Evolutionary conservation across 2,329 filamentous ascomycete genomes (phyloP), one percentile per base, ranked within the genome.

Genomic region (Lachnellula willkommii): DNA sequence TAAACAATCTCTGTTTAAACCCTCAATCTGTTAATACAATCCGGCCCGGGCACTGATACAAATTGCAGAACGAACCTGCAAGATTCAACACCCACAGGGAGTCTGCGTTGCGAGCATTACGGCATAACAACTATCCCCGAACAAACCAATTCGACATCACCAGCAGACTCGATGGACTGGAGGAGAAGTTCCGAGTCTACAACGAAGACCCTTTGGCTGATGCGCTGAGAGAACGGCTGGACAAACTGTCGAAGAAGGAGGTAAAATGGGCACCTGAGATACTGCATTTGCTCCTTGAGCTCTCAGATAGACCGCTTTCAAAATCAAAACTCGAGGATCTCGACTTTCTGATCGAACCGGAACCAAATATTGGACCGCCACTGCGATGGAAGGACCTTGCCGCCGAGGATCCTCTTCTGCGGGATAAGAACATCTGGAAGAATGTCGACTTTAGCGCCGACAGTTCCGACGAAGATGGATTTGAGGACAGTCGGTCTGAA

Each of bases 121-220:
- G 79, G 50, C 72, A 79, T 35, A 77, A 84, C 62, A 80, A 72
- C 47, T 83, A 81, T 68, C 74, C 81, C 36, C 81, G 87, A 39
- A 89, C 86, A 1, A 89, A 93, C 66, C 87, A 89, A 62, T 92
- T 92, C 67, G 84, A 88, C 46, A 81, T 92, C 20, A 74, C 80
- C 40, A 79, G 79, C 39, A 79, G 78, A 37, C 76, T 93, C 2
- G 76, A 83, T 49, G 89, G 89, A 1, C 76, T 96, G 2, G 86
- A 92, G 63, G 94, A 97, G 73, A 91, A 93, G 64, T 94, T 96
- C 65, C 81, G 84, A 35, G 79, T 97, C 53, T 79, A 90, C 48
- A 86, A 88, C 66, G 84, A 89, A 59, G 92, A 96, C 65, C 83
- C 83, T 40, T 75, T 96, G 26, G 90, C 90, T 12, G 85, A 92